Conservation (phyloP, 805 yeast species). For the Yarrowia deformans region DNA sequence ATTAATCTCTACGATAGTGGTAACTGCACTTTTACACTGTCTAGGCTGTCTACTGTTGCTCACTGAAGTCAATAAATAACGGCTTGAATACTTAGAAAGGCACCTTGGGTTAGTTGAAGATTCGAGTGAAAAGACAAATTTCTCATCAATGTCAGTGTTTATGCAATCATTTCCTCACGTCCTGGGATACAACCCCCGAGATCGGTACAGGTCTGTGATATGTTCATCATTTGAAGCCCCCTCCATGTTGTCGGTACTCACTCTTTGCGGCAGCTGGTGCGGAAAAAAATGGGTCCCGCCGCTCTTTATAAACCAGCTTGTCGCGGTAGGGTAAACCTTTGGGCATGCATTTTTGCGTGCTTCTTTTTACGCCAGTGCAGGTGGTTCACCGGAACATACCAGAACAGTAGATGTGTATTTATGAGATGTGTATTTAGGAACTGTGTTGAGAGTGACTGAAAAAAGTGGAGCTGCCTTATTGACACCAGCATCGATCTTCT, state of each 20-base stretch:
- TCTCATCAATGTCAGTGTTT: constrained; percentile 5
- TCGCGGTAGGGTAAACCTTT: constrained; percentile 23
- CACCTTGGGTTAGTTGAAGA: constrained; percentile 8
- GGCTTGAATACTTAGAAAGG: too few species aligned
- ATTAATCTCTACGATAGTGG: too few species aligned
- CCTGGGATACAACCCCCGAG: constrained; percentile 36
- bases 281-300: background rate
- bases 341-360: constrained; percentile 10
- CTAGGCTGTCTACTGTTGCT: too few species aligned
- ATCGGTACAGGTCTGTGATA: constrained; percentile 40
- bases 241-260: constrained; percentile 16
- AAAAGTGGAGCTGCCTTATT: too few species aligned
- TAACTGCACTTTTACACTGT: too few species aligned
- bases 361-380: constrained; percentile 3
- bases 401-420: background rate
- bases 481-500: too few species aligned
- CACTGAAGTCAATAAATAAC: background rate
- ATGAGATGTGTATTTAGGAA: too few species aligned
- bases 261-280: constrained; percentile 8
- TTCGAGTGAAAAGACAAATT: background rate
- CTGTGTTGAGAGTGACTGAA: too few species aligned
- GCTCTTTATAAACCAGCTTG: constrained; percentile 4
- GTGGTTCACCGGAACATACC: background rate
- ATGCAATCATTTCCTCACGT: constrained; percentile 32
- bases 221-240: constrained; percentile 27